These are phyloP conservation scores for Kregervanrija pseudodelftensis DNA, from an alignment of 805 yeast genomes.

Conservation along the genomic window DNA sequence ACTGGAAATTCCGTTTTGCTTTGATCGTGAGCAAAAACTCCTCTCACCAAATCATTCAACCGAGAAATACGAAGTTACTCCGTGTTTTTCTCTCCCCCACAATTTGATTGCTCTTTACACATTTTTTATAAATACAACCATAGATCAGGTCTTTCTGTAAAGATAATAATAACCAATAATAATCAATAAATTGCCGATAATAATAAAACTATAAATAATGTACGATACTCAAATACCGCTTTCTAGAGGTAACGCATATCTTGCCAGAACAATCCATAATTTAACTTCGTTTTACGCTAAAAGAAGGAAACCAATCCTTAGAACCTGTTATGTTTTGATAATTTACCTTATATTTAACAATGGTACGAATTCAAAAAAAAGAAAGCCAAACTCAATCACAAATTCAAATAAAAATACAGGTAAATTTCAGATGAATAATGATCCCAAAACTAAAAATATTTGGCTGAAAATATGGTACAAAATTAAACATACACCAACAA, in stretches of 20 bases:
- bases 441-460: not conserved
- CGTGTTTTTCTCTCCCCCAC: too few species aligned
- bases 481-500: constrained; percentile 14
- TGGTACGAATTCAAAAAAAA: constrained; percentile 11
- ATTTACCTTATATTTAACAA: constrained; percentile 23
- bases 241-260: constrained; percentile 7
- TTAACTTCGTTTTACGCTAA: constrained; percentile 14
- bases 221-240: constrained; percentile 1
- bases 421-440: not conserved
- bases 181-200: too few species aligned
- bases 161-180: not conserved
- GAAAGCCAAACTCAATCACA: not conserved
- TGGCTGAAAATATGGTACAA: not conserved
- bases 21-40: constrained; percentile 2
- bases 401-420: not conserved
- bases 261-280: constrained; percentile 4
- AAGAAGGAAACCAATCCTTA: constrained; percentile 16
- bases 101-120: not conserved
- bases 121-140: not conserved
- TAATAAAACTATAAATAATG: not conserved
- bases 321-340: constrained; percentile 18
- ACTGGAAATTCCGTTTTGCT: not conserved
- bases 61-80: too few species aligned
- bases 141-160: not conserved
- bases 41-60: too few species aligned